Base-by-base conservation (phyloP, 306 rosid genomes). In the Begonia masoniana region DNA sequence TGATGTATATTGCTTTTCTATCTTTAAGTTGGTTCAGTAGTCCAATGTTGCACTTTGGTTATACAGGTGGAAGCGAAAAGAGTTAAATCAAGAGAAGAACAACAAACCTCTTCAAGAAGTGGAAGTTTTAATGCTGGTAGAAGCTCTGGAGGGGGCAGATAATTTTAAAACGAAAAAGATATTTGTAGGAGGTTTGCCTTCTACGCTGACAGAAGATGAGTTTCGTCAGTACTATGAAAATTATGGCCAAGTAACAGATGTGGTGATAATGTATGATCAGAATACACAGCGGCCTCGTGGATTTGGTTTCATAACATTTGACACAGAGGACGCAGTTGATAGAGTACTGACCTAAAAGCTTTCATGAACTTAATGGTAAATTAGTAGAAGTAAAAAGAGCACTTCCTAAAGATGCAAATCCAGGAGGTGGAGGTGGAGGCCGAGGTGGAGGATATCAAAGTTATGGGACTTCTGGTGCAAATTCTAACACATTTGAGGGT, bases 281-380 rank as follows among this genome's bases (percentile, higher is more conserved):
- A 78, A 68, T 66, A 78, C 85, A 13, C 85, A 75, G 62, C 72
- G 85, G 15, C 81, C 85, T 43, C 81, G 85, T 50, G 85, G 85
- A 50, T 78, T 78, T 68, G 85, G 85, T 62, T 78, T 78, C 69
- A 68, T 78, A 62, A 68, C 85, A 11, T 78, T 78, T 63, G 85
- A 78, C 54, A 61, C 68, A 47, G 85, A 78, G 63, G 81, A 78
- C 48, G 71, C 85, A 6, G 85, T 78, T 46, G 85, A 78, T 59
- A 72, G 78, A 66, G 81, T 78, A 64, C 73, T 78, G 21, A 67
- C 35, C 35, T 45, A 75, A 75, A 74, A 71, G 65, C 52, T 78
- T 71, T 52, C 85, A 78, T 42, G 85, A 78, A 56, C 57, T 78
- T 73, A 72, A 60, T 57, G 85, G 85, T 48, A 78, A 78, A 68